Evolutionary conservation across 305 asterid species (phyloP), one percentile per base, ranked within the genome.

Genomic region (Rubia occidens): DNA sequence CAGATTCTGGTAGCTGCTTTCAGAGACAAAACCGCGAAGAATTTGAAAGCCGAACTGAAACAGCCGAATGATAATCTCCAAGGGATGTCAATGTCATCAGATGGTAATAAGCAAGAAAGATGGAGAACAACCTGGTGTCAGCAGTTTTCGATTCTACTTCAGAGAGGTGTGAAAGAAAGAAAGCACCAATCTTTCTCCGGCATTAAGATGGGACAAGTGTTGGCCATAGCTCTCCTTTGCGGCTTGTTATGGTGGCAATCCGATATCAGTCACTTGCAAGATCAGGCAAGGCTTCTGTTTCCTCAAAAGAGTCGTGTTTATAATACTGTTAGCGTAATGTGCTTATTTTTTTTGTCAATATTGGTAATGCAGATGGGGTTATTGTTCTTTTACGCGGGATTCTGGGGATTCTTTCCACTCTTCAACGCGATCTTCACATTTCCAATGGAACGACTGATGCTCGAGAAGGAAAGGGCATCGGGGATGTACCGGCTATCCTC

Each of bases 391-490:
- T 58, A 29, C 58, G 45, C 87, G 0, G 85, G 86, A 40, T 93
- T 90, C 24, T 93, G 97, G 98, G 95, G 97, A n/a, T 90, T 88
- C 83, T 79, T 80, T 61, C 92, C 97, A 0, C 85, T 94, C n/a
- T 87, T 86, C 75, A 84, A 85, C 60, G 96, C 96, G 0, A 83
- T 94, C 70, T 90, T 86, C 85, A 87, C 95, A 0, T 89, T 86
- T 83, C 98, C 97, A 4, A 80, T 77, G 68, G 98, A 90, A 67
- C 79, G 90, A 0, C 55, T 76, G 76, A 88, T 93, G 91, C 89
- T 90, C 0, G 73, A 78, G 7, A 90, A 90, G 61, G 98, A 93
- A 64, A 70, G 97, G 11, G 74, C 97, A 0, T 94, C 98, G 0
- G 96, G 97, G 2, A 94, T 86, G 95, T 94, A 94, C 78, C 84